Evolutionary conservation across 2,329 filamentous ascomycete genomes (phyloP).

Genomic region (Trichoderma atrobrunneum): DNA sequence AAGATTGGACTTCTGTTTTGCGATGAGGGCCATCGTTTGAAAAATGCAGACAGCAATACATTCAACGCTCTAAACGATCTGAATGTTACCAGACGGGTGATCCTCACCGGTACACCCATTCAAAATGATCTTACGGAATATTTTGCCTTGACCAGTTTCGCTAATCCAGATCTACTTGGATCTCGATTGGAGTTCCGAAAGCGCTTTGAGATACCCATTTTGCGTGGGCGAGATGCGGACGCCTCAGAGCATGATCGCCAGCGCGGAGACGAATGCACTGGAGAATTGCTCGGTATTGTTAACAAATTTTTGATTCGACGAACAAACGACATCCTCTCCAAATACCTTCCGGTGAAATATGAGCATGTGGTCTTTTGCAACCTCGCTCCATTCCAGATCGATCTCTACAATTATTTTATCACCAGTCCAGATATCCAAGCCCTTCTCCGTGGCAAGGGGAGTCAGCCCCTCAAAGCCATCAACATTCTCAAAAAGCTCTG

Average conservation of each 20-base stretch:
- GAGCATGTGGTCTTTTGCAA: constrained; percentile 99
- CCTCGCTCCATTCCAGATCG: constrained; percentile 85
- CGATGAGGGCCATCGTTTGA: constrained; percentile 93
- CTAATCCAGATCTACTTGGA: constrained; percentile 88
- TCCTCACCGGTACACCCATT: constrained; percentile 93
- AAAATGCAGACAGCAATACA: constrained; percentile 94
- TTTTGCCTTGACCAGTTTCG: constrained; percentile 92
- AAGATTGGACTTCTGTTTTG: constrained; percentile 91
- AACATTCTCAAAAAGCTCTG: constrained; percentile 96
- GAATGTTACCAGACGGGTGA: constrained; percentile 87
- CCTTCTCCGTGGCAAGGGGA: constrained; percentile 86
- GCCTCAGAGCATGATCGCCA: constrained; percentile 79
- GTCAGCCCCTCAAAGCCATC: constrained; percentile 94
- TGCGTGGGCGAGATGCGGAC: constrained; percentile 85
- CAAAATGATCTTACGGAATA: constrained; percentile 99
- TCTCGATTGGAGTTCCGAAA: constrained; percentile 90
- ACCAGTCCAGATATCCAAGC: constrained; percentile 92
- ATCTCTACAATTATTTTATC: constrained; percentile 96
- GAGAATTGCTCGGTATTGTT: constrained; percentile 77
- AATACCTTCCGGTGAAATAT: constrained; percentile 97
- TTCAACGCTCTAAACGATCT: constrained; percentile 87
- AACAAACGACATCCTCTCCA: constrained; percentile 96
- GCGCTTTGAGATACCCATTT: constrained; percentile 86
- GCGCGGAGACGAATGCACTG: constrained; percentile 78
- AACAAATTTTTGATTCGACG: constrained; percentile 98